phyloP scores from a whole-genome alignment of 345 rosid genomes.

The Balakata baccata region DNA sequence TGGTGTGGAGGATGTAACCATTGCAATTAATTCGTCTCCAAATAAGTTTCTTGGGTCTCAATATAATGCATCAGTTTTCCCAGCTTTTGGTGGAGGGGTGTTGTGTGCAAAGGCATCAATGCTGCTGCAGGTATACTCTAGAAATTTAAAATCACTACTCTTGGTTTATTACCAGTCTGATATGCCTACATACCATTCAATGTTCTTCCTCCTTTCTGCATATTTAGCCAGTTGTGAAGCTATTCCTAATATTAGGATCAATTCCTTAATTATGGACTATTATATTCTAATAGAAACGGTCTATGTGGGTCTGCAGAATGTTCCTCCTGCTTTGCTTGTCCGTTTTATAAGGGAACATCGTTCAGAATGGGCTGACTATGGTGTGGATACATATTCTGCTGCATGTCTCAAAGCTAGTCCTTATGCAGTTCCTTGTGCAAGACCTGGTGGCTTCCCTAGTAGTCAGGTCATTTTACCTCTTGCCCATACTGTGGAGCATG shows the following conservation, averaged over 20 bases:
- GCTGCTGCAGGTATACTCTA: slow-evolving; percentile 70
- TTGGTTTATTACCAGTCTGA: background rate
- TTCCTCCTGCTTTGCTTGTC: slow-evolving; percentile 83
- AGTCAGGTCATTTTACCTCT: slow-evolving; percentile 89
- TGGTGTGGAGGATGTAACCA: slow-evolving; percentile 80
- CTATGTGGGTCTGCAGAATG: slow-evolving; percentile 51
- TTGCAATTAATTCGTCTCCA: slow-evolving; percentile 72
- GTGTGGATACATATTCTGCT: slow-evolving; percentile 81
- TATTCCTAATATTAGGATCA: background rate
- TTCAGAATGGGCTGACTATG: slow-evolving; percentile 97
- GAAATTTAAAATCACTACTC: background rate
- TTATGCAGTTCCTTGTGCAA: slow-evolving; percentile 76
- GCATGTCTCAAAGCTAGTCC: slow-evolving; percentile 80
- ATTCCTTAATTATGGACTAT: background rate
- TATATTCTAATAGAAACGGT: background rate
- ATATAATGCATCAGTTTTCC: slow-evolving; percentile 54
- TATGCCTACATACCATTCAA: background rate
- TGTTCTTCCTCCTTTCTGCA: background rate
- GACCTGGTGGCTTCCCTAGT: slow-evolving; percentile 88
- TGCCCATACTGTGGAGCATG: slow-evolving; percentile 88
- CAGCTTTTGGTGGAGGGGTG: slow-evolving; percentile 84
- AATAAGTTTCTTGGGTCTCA: slow-evolving; percentile 71
- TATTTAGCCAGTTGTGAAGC: background rate
- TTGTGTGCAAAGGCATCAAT: slow-evolving; percentile 95
- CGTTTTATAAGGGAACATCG: slow-evolving; percentile 97